Percentiles rank a stretch among this genome's conserved stretches.
Conservation (phyloP, 306 rosid species). For the Mucuna pruriens region DNA sequence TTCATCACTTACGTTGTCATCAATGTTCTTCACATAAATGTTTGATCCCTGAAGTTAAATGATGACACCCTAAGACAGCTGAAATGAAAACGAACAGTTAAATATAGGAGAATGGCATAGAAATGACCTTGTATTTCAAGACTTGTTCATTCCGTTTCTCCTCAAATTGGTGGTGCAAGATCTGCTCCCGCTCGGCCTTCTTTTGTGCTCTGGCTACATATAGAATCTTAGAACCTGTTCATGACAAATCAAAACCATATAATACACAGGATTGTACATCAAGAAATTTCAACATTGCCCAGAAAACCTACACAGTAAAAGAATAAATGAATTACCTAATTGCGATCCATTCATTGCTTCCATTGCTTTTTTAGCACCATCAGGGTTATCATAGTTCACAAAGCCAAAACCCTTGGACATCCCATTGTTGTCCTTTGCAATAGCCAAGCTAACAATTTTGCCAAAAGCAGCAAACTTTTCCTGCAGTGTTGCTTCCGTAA, state of each 20-base stretch:
- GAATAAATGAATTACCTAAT: conserved; percentile 56
- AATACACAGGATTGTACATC: not conserved
- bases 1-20: conserved; percentile 71
- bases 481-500: conserved; percentile 58
- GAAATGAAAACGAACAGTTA: conserved; percentile 4
- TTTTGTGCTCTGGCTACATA: conserved; percentile 90
- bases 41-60: conserved; percentile 70
- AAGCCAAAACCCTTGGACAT: conserved; percentile 82
- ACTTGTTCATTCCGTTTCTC: conserved; percentile 82
- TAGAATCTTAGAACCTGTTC: conserved; percentile 75
- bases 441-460: conserved; percentile 66
- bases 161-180: conserved; percentile 69
- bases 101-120: conserved; percentile 3
- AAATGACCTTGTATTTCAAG: conserved; percentile 63
- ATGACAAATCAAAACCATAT: conserved; percentile 36
- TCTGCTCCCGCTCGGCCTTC: conserved; percentile 82
- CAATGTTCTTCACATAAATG: conserved; percentile 87
- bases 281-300: conserved; percentile 1
- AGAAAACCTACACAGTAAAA: conserved; percentile 28
- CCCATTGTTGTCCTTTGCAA: conserved; percentile 68
- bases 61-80: conserved; percentile 26
- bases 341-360: conserved; percentile 74
- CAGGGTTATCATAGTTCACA: conserved; percentile 72
- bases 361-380: conserved; percentile 79
- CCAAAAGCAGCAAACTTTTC: conserved; percentile 77